These are phyloP conservation scores for Athelia psychrophila DNA, from an alignment of 1,284 basidiomycete genomes.

Conservation along the genomic window DNA sequence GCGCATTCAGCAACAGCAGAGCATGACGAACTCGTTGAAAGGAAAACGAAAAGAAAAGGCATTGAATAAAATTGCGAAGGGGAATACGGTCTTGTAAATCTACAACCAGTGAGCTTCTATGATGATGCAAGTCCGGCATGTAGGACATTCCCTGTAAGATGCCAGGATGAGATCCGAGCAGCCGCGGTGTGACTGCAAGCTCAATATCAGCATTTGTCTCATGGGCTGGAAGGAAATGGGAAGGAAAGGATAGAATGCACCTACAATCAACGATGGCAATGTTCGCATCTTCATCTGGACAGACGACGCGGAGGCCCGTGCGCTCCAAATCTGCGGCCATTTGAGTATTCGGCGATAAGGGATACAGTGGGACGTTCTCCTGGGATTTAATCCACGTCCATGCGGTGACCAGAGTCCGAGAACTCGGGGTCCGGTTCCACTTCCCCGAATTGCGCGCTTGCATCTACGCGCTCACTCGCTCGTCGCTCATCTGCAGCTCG, in stretches of 20 bases:
- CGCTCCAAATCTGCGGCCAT: slow-evolving; percentile 50
- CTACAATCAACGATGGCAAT: slow-evolving; percentile 91
- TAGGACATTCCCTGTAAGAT: slow-evolving; percentile 78
- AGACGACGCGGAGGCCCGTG: slow-evolving; percentile 80
- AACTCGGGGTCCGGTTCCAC: background rate
- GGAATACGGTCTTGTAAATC: slow-evolving; percentile 67
- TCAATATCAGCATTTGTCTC: background rate
- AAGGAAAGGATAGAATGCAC: slow-evolving; percentile 50
- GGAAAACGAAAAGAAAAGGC: no score
- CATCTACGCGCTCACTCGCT: slow-evolving; percentile 28
- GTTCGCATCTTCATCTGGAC: slow-evolving; percentile 88
- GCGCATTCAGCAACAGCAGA: no score
- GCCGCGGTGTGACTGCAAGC: slow-evolving; percentile 57
- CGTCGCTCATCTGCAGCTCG: slow-evolving; percentile 33
- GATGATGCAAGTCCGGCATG: slow-evolving; percentile 84
- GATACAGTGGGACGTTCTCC: slow-evolving; percentile 1
- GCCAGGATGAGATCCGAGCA: slow-evolving; percentile 84
- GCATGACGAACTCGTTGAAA: no score
- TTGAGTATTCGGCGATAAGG: slow-evolving; percentile 17
- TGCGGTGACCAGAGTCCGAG: no score
- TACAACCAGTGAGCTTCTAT: slow-evolving; percentile 77
- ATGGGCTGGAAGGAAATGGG: slow-evolving; percentile 2
- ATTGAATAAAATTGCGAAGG: no score
- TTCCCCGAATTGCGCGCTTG: slow-evolving; percentile 1
- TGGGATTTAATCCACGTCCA: slow-evolving; percentile 14